Base-by-base conservation (phyloP, 169 alveolate species). In the Cryptosporidium muris region DNA sequence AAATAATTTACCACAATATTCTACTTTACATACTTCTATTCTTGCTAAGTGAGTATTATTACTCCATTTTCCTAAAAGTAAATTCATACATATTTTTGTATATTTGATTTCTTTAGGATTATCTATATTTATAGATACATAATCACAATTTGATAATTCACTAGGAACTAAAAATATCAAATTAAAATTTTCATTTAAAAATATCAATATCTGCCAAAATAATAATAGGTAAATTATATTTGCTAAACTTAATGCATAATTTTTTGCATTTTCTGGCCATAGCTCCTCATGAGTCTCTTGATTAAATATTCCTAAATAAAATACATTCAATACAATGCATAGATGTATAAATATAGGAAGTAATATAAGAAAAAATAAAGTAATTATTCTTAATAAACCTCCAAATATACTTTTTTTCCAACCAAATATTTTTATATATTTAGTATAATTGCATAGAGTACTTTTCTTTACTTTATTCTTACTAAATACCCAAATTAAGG, bases 171-270 rank as follows among this genome's bases (percentile, higher is more conserved):
- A 68, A 52, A 45, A 74, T 56, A 25, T 16, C 12, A 40, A 25
- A 8, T 74, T 58, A 74, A 53, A 74, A 16, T 53, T 43, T 2
- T 68, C 85, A 60, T 58, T 16, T 74, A 37, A 34, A 2, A 16
- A n/a, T 38, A 16, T 43, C 25, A 45, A 38, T 6, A 11, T 25
- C 12, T 43, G 56, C 16, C 40, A 62, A 45, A 58, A 74, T 40
- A 74, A n/a, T 12, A 74, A n/a, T 58, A 51, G 60, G 16, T 58
- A 74, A n/a, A 74, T 43, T 3, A 49, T 16, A 40, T 48, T 74
- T 34, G 60, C 34, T 45, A 74, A 62, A 47, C 85, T 74, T 74
- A 36, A 45, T 54, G 85, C 63, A 60, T 74, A 74, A 4, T 58
- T 74, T 58, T 49, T 54, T 36, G 60, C 68, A 8, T 62, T 38